Conservation (phyloP, 176 grass and related monocot species). For the Elaeis guineensis region DNA sequence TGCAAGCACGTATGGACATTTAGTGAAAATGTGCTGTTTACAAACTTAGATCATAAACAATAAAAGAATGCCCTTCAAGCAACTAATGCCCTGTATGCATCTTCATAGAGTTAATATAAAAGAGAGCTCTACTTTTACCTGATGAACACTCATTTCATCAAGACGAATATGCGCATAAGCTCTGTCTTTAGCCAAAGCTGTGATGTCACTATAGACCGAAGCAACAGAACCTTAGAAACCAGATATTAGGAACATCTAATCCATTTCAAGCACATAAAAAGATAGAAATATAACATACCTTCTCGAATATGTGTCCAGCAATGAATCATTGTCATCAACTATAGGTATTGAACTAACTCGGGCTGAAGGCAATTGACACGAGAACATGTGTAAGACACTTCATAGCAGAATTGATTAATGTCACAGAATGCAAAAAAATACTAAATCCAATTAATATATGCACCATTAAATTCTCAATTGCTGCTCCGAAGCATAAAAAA, state of each 20-base stretch:
- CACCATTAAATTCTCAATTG: too few relatives aligned
- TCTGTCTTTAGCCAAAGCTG: slow-evolving; percentile 96
- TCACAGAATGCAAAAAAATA: not conserved
- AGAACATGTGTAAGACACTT: slow-evolving; percentile 11
- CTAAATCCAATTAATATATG: not conserved
- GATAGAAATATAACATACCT: slow-evolving; percentile 36
- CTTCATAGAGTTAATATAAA: too few relatives aligned
- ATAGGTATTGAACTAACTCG: slow-evolving; percentile 91
- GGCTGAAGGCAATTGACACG: slow-evolving; percentile 43
- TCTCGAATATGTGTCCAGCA: slow-evolving; percentile 92
- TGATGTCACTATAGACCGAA: slow-evolving; percentile 82
- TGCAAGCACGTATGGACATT: too few relatives aligned
- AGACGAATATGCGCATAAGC: slow-evolving; percentile 81
- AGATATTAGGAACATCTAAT: not conserved
- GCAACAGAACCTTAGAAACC: slow-evolving; percentile 2
- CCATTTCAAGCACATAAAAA: not conserved
- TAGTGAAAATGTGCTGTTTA: too few relatives aligned
- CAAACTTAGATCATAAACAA: too few relatives aligned
- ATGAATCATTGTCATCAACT: slow-evolving; percentile 88
- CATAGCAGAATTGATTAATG: slow-evolving; percentile 1
- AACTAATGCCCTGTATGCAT: too few relatives aligned
- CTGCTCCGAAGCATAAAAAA: too few relatives aligned
- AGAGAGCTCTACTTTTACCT: slow-evolving; percentile 26
- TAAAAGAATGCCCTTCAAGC: too few relatives aligned
- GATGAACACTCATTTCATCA: slow-evolving; percentile 91